Conservation (phyloP, 1,139 yeast genomes). For the Geotrichum phurueaensis region DNA sequence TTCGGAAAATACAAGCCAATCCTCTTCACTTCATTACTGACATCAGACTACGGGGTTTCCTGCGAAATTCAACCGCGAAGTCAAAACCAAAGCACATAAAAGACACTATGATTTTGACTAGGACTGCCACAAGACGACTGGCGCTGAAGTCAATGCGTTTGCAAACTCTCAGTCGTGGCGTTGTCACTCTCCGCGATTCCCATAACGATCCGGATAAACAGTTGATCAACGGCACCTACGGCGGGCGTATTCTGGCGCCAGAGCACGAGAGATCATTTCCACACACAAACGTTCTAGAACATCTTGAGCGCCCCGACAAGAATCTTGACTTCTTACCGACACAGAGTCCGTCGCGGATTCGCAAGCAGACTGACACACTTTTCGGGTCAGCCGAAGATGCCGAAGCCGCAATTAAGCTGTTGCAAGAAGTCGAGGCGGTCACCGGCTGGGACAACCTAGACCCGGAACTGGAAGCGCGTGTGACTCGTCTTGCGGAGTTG, state of each 20-base stretch:
- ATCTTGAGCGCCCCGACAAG: constrained; percentile 12
- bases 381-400: constrained; percentile 11
- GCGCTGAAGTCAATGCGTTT: neutral
- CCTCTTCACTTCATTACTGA: neutral
- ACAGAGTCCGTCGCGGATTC: neutral
- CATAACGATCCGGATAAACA: constrained; percentile 9
- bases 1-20: neutral
- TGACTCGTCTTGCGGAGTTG: constrained; percentile 29
- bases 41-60: neutral
- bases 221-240: constrained; percentile 13
- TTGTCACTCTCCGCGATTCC: constrained; percentile 1
- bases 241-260: constrained; percentile 14
- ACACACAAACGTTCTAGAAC: constrained; percentile 14
- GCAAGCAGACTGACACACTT: neutral
- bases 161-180: neutral
- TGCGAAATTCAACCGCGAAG: neutral
- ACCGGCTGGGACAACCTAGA: constrained; percentile 9
- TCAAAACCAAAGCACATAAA: neutral
- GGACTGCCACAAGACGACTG: neutral
- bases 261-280: constrained; percentile 14
- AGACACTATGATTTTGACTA: neutral
- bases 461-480: constrained; percentile 26
- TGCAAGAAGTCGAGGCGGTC: constrained; percentile 6
- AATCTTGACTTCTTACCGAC: constrained; percentile 10
- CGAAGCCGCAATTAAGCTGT: constrained; percentile 7